These are phyloP conservation scores for Phallus indusiatus DNA, from an alignment of 768 basidiomycete species.

Conservation along the genomic window DNA sequence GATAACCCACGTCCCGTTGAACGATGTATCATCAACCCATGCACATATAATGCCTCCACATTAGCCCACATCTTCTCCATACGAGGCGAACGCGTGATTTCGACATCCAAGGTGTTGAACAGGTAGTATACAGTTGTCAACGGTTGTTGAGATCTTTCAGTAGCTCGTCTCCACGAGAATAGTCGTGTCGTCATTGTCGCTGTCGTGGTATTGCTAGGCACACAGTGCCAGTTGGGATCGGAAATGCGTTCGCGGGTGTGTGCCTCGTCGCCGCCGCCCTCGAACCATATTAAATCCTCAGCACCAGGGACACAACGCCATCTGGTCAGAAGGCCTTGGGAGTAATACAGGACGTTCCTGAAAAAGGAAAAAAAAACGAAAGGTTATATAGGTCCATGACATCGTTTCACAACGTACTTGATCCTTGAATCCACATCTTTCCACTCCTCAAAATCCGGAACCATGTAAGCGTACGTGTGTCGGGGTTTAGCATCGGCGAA, in stretches of 20 bases:
- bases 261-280: not conserved
- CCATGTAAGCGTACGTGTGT: slow-evolving; percentile 6
- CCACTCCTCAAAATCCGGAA: slow-evolving; percentile 6
- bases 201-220: not conserved
- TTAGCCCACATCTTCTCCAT: not conserved
- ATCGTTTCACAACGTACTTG: not conserved
- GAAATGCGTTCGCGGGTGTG: not conserved
- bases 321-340: not conserved
- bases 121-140: slow-evolving; percentile 3
- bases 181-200: not conserved
- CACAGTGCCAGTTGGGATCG: not conserved
- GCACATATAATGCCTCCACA: slow-evolving; percentile 5
- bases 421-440: not conserved
- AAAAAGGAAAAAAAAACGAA: not conserved
- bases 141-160: not conserved
- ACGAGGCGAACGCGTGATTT: not conserved
- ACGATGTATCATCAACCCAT: slow-evolving; percentile 2
- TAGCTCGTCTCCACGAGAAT: not conserved
- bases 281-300: slow-evolving; percentile 7
- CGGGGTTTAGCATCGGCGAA: slow-evolving; percentile 8
- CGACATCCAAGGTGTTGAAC: slow-evolving; percentile 8
- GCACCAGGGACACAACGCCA: slow-evolving; percentile 1
- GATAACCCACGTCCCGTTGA: not conserved
- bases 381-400: not conserved
- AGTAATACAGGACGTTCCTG: slow-evolving; percentile 5